A percentile compares a stretch with the other conserved stretches of the same genome.
phyloP scores from a whole-genome alignment of 352 stramenopile genomes.

The Phytophthora uliginosa region DNA sequence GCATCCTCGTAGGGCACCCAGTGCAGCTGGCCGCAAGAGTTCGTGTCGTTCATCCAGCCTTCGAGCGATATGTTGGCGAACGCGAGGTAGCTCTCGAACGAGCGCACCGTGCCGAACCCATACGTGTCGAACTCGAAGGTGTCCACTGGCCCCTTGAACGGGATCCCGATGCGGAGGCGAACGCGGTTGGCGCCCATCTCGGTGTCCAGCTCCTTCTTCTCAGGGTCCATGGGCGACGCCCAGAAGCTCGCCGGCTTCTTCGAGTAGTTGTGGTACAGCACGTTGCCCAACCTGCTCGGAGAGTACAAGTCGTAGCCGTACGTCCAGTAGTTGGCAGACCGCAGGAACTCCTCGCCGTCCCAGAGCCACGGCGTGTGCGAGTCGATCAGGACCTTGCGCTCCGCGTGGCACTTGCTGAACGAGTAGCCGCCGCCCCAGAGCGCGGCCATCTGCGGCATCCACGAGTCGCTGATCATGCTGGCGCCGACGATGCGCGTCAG shows the following conservation, averaged over 20 bases:
- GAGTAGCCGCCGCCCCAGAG: constrained; percentile 81
- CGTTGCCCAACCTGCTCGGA: constrained; percentile 53
- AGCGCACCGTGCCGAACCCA: constrained; percentile 54
- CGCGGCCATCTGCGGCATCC: constrained; percentile 71
- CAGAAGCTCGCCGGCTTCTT: constrained; percentile 68
- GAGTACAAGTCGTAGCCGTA: constrained; percentile 80
- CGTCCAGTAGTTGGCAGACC: constrained; percentile 67
- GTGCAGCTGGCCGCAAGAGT: constrained; percentile 71
- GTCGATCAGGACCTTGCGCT: constrained; percentile 70
- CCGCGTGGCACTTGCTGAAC: constrained; percentile 85
- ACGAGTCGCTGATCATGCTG: constrained; percentile 74
- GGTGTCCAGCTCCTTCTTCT: constrained; percentile 45
- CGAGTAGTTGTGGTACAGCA: constrained; percentile 81
- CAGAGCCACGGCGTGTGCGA: constrained; percentile 82
- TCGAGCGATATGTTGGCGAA: constrained; percentile 62
- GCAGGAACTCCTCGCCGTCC: constrained; percentile 75
- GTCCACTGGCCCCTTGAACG: constrained; percentile 64
- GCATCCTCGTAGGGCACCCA: constrained; percentile 70
- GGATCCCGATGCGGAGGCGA: constrained; percentile 52
- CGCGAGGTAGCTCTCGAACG: constrained; percentile 64
- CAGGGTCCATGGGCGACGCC: constrained; percentile 44
- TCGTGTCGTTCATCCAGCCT: constrained; percentile 54
- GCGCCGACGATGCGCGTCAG: constrained; percentile 74
- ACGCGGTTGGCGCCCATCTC: constrained; percentile 63
- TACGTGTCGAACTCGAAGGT: constrained; percentile 64